phyloP scores from a whole-genome alignment of 1,139 yeast species.

The Yamadazyma dushanensis region DNA sequence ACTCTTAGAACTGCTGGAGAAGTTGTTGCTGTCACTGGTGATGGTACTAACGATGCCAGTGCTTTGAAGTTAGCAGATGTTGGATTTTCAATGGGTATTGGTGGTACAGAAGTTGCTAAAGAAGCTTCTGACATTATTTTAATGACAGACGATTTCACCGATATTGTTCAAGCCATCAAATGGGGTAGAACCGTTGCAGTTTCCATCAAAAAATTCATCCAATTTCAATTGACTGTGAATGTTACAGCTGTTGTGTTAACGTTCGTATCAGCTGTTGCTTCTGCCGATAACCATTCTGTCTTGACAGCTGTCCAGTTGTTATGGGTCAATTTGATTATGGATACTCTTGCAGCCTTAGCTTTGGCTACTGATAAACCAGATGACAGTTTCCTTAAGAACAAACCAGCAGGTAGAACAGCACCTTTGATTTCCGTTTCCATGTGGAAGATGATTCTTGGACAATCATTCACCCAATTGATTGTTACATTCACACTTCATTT shows the following conservation, averaged over 20 bases:
- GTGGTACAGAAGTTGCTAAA: constrained; percentile 93
- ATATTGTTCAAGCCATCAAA: constrained; percentile 95
- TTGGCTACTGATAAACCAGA: constrained; percentile 97
- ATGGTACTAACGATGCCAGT: constrained; percentile 97
- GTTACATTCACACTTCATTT: constrained; percentile 82
- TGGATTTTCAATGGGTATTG: constrained; percentile 91
- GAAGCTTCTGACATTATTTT: constrained; percentile 93
- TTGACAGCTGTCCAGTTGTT: constrained; percentile 94
- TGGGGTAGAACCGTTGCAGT: constrained; percentile 99
- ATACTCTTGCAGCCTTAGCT: constrained; percentile 95
- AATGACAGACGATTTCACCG: constrained; percentile 93
- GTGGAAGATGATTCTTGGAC: constrained; percentile 98
- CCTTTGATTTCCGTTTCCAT: constrained; percentile 85
- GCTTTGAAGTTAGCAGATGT: constrained; percentile 89
- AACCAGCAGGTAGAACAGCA: constrained; percentile 81
- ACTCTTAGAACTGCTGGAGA: constrained; percentile 81
- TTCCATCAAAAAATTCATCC: constrained; percentile 92
- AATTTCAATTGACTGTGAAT: constrained; percentile 94
- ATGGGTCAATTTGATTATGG: constrained; percentile 98
- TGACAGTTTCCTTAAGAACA: constrained; percentile 70
- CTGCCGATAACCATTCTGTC: constrained; percentile 76
- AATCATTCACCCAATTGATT: constrained; percentile 71
- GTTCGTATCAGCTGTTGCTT: constrained; percentile 89
- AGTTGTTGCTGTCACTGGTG: constrained; percentile 98
- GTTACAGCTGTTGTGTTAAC: constrained; percentile 93